These are phyloP conservation scores for Hippophae tibetana DNA, from an alignment of 306 rosid species.

Conservation along the genomic window DNA sequence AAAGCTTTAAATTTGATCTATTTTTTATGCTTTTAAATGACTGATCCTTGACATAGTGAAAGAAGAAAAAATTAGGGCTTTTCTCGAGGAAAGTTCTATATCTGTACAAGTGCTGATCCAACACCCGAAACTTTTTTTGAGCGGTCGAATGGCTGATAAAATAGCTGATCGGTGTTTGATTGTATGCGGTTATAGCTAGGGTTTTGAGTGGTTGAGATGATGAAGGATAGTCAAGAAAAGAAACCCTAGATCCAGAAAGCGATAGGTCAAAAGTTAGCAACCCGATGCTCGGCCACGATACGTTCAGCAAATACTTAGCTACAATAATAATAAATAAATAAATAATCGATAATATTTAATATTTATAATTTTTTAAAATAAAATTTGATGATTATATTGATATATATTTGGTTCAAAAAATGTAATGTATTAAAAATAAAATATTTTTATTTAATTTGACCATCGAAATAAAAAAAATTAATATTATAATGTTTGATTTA, in stretches of 20 bases:
- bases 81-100: constrained; percentile 34
- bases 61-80: constrained; percentile 23
- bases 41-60: constrained; percentile 16
- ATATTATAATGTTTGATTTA: too few species aligned
- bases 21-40: constrained; percentile 38
- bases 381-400: too few species aligned
- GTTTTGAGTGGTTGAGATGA: constrained; percentile 26
- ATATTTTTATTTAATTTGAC: too few species aligned
- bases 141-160: not conserved
- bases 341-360: too few species aligned
- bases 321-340: too few species aligned
- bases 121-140: not conserved
- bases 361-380: too few species aligned
- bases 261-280: constrained; percentile 64
- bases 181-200: constrained; percentile 38
- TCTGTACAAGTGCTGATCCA: constrained; percentile 47
- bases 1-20: constrained; percentile 57
- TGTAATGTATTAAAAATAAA: too few species aligned
- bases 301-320: too few species aligned
- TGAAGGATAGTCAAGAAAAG: constrained; percentile 32
- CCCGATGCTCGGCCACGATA: constrained; percentile 9
- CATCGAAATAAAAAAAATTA: too few species aligned
- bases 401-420: too few species aligned
- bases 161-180: constrained; percentile 4
- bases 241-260: constrained; percentile 99